These are phyloP conservation scores for Cyberlindnera euphorbiae DNA, from an alignment of 805 yeast genomes.

Conservation along the genomic window DNA sequence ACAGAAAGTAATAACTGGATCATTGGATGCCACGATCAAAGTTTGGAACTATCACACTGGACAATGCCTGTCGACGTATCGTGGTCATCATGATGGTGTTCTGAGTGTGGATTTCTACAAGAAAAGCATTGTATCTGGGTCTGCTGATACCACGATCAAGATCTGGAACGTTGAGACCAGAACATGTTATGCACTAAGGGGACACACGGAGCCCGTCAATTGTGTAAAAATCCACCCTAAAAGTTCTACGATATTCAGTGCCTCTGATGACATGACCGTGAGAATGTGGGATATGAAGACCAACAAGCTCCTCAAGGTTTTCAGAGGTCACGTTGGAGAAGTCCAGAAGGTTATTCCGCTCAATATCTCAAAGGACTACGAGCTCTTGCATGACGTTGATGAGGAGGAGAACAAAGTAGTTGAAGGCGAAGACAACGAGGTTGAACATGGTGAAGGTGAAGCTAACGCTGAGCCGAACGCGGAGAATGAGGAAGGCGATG, in stretches of 20 bases:
- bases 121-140: conserved; percentile 85
- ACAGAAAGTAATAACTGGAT: conserved; percentile 86
- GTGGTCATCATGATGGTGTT: conserved; percentile 88
- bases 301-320: conserved; percentile 72
- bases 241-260: conserved; percentile 75
- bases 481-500: conserved; percentile 19
- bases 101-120: conserved; percentile 75
- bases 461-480: too few relatives aligned
- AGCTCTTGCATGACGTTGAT: conserved; percentile 37
- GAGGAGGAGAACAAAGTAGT: conserved; percentile 19
- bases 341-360: conserved; percentile 90
- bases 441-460: conserved; percentile 22
- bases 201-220: conserved; percentile 91
- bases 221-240: conserved; percentile 81
- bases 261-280: conserved; percentile 88
- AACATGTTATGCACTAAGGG: conserved; percentile 87
- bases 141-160: conserved; percentile 87
- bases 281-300: conserved; percentile 91
- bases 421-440: conserved; percentile 12
- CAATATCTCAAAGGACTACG: conserved; percentile 61
- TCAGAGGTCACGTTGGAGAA: conserved; percentile 89
- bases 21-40: conserved; percentile 84
- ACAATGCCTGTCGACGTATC: conserved; percentile 85
- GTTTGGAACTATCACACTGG: conserved; percentile 97
- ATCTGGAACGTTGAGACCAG: conserved; percentile 96